Percentiles rank a stretch among this genome's conserved stretches.
Evolutionary conservation across 306 rosid genomes (phyloP).

Genomic region (Vicia villosa): DNA sequence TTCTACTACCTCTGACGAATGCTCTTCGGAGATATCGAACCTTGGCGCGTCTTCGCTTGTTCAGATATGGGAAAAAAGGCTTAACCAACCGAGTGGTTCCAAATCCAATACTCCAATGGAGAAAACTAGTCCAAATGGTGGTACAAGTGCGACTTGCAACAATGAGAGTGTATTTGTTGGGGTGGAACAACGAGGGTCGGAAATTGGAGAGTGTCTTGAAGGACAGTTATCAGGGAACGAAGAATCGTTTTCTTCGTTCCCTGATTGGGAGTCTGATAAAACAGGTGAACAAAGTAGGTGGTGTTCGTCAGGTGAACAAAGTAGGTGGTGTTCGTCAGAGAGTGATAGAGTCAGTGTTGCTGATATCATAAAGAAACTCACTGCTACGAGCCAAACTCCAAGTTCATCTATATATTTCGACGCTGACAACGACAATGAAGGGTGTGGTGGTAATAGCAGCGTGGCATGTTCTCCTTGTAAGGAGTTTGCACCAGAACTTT

Average conservation of each 20-base stretch:
- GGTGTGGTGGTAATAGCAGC: slow-evolving; percentile 24
- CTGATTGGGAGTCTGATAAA: slow-evolving; percentile 55
- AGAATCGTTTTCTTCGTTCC: slow-evolving; percentile 34
- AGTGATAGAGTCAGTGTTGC: slow-evolving; percentile 67
- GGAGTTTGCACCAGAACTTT: slow-evolving; percentile 34
- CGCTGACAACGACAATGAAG: slow-evolving; percentile 53
- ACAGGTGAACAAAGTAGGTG: slow-evolving; percentile 41
- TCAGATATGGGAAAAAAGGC: slow-evolving; percentile 90
- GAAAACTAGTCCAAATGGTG: slow-evolving; percentile 18
- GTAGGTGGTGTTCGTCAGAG: slow-evolving; percentile 41
- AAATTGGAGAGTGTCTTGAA: slow-evolving; percentile 41
- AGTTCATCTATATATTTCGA: neutral
- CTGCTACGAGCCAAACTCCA: slow-evolving; percentile 44
- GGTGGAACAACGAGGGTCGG: slow-evolving; percentile 37
- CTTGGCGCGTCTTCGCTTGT: slow-evolving; percentile 84
- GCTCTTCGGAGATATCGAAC: slow-evolving; percentile 32
- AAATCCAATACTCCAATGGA: slow-evolving; percentile 8
- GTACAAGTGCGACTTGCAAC: neutral
- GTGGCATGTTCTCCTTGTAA: slow-evolving; percentile 42
- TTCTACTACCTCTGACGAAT: slow-evolving; percentile 33
- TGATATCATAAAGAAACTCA: slow-evolving; percentile 67
- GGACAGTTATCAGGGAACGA: slow-evolving; percentile 36
- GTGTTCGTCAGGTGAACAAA: slow-evolving; percentile 33
- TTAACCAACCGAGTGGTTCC: slow-evolving; percentile 42
- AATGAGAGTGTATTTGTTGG: slow-evolving; percentile 33